A percentile compares a stretch with the other conserved stretches of the same genome.
These are phyloP conservation scores for Lasiosphaeris hirsuta DNA, from an alignment of 495 filamentous ascomycete genomes.

Conservation along the genomic window DNA sequence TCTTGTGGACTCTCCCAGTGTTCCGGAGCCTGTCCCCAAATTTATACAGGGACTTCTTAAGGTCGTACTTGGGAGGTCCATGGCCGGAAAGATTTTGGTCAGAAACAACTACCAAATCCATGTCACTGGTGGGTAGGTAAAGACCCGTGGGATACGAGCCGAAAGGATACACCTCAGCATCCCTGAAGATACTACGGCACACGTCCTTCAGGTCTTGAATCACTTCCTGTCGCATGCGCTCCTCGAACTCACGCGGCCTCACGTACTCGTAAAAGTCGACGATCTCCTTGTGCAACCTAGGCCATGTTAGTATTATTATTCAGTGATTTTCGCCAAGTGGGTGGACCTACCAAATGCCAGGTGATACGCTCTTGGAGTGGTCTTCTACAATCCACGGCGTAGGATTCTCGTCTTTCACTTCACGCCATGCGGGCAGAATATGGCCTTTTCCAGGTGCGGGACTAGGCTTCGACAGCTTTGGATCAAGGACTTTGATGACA, in stretches of 20 bases:
- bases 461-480: slow-evolving; percentile 42
- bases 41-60: slow-evolving; percentile 34
- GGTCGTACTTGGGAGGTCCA: slow-evolving; percentile 34
- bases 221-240: slow-evolving; percentile 68
- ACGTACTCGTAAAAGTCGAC: slow-evolving; percentile 85
- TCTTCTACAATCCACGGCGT: slow-evolving; percentile 60
- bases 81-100: slow-evolving; percentile 45
- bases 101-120: slow-evolving; percentile 87
- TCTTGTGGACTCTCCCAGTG: slow-evolving; percentile 45
- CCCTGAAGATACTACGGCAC: slow-evolving; percentile 49
- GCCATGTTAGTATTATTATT: slow-evolving; percentile 10
- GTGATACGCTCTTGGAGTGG: slow-evolving; percentile 44
- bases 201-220: slow-evolving; percentile 54
- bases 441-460: slow-evolving; percentile 43
- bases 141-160: slow-evolving; percentile 89
- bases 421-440: slow-evolving; percentile 58
- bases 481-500: slow-evolving; percentile 53
- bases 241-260: slow-evolving; percentile 71
- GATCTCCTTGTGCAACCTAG: slow-evolving; percentile 78
- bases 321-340: too few species aligned
- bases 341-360: slow-evolving; percentile 50
- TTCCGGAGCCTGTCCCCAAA: slow-evolving; percentile 52
- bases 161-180: slow-evolving; percentile 66
- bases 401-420: slow-evolving; percentile 34
- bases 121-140: slow-evolving; percentile 88